Evolutionary conservation across 78 protist genomes (phyloP), one percentile per base, ranked within the genome.

Genomic region (Pigoraptor vietnamica): DNA sequence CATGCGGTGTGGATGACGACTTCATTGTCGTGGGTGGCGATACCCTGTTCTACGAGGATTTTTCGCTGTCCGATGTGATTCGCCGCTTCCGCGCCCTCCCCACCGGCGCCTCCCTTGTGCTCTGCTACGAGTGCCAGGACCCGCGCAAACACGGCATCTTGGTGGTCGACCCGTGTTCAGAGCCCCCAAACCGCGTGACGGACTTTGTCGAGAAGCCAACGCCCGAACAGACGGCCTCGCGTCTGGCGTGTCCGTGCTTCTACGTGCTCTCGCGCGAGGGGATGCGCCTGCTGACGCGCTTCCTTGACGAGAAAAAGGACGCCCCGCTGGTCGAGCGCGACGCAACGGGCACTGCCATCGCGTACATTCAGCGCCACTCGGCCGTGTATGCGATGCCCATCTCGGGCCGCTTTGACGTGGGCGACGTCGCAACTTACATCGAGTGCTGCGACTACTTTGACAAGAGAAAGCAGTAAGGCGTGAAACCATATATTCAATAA

Each of bases 21-120:
- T 0, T 67, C 37, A 1, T 89, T 23, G 55, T 89, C n/a, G 35
- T 89, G 29, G 91, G 81, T 2, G 91, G 91, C 36, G 91, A 89
- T 38, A 89, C 79, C 25, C 91, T 89, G 36, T 89, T 89, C 48
- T 35, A 1, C 19, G 25, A 37, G 38, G 83, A 32, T 34, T 89
- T 89, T 67, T 2, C 81, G 24, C 83, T 36, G 23, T 81, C 48
- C 82, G 37, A 9, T 34, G 2, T 55, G 23, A 34, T 1, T 25
- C 55, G 56, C 14, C 29, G 10, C 81, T 23, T 33, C 2, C 84
- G 37, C 37, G n/a, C 81, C 37, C 81, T 40, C 2, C 81, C n/a
- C 36, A 21, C 1, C 21, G 34, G 23, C 23, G 21, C 40, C 35
- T 40, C 81, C 1, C n/a, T 36, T 10, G 38, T 88, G 24, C 34